phyloP scores from a whole-genome alignment of 257 asterid species.

The Jasminum sambac region DNA sequence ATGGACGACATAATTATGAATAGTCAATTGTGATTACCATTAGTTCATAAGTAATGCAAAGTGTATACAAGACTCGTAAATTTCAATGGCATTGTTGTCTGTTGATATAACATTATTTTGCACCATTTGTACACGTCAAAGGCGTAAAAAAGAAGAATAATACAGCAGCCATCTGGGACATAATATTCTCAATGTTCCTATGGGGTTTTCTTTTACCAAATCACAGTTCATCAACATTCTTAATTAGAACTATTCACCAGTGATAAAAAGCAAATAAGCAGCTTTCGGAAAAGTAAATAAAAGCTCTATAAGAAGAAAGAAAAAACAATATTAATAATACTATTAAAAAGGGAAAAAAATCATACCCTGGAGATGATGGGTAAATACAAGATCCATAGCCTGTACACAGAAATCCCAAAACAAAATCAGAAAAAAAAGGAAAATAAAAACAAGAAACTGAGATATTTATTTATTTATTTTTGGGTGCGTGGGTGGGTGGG shows the following conservation, averaged over 20 bases:
- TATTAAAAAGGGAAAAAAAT: not conserved
- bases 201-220: not conserved
- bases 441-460: not conserved
- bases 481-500: not conserved
- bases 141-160: not conserved
- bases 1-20: no score
- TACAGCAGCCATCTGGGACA: not conserved
- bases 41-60: no score
- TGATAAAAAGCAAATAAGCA: conserved; percentile 18
- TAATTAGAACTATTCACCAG: not conserved
- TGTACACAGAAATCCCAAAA: conserved; percentile 25
- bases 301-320: not conserved
- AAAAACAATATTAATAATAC: conserved; percentile 10
- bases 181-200: not conserved
- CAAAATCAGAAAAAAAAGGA: not conserved
- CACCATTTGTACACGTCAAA: not conserved
- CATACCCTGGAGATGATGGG: conserved; percentile 72
- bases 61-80: no score
- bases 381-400: conserved; percentile 96
- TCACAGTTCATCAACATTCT: not conserved
- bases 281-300: conserved; percentile 23
- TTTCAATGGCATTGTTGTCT: no score
- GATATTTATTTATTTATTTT: no score
- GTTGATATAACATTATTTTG: no score
- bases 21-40: no score